Conservation (phyloP, 139 green algal genomes). For the Chlamydomonas urium region DNA sequence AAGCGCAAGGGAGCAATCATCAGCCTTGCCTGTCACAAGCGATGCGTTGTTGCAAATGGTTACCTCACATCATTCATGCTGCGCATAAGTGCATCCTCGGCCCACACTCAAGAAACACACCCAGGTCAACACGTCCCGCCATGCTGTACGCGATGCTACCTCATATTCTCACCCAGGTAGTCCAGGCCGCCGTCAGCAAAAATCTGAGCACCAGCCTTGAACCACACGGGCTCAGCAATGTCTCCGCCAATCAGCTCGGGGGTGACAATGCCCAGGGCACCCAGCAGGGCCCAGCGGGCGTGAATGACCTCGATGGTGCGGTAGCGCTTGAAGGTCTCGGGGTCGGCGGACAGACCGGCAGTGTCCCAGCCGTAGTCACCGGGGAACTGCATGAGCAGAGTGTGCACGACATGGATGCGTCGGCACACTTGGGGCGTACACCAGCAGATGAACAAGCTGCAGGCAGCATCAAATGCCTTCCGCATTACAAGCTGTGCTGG, state of each 20-base stretch:
- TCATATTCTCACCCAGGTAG: slow-evolving; percentile 64
- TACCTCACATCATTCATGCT: not conserved
- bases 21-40: not conserved
- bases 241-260: slow-evolving; percentile 29
- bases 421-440: too few relatives aligned
- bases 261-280: slow-evolving; percentile 71
- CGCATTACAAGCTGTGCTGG: too few relatives aligned
- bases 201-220: slow-evolving; percentile 87
- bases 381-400: too few relatives aligned
- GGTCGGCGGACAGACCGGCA: slow-evolving; percentile 84
- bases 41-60: not conserved
- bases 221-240: slow-evolving; percentile 72
- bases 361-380: slow-evolving; percentile 55
- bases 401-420: too few relatives aligned
- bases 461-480: too few relatives aligned
- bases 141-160: slow-evolving; percentile 19
- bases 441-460: too few relatives aligned
- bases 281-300: slow-evolving; percentile 95
- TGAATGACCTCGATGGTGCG: slow-evolving; percentile 83
- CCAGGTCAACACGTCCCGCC: too few relatives aligned
- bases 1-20: not conserved
- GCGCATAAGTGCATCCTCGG: not conserved
- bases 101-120: slow-evolving; percentile 38
- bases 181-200: slow-evolving; percentile 70
- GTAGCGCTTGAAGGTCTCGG: slow-evolving; percentile 67